phyloP scores from a whole-genome alignment of 495 filamentous ascomycete species.

The Halenospora varia region DNA sequence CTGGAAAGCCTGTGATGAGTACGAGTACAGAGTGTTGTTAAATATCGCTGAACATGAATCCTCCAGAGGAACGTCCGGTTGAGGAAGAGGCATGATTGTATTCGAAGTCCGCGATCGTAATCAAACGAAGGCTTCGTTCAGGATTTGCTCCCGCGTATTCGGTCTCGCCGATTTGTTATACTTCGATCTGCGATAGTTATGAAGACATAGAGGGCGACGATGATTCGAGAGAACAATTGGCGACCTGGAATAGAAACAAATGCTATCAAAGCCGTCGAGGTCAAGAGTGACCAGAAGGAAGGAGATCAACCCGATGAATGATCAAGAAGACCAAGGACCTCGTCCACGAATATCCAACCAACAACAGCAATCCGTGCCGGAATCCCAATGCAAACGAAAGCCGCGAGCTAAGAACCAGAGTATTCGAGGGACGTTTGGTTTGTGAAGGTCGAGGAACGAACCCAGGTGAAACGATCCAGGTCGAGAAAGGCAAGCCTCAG shows the following conservation, averaged over 20 bases:
- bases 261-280: neutral
- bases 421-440: neutral
- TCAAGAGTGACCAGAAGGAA: neutral
- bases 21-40: constrained; percentile 83
- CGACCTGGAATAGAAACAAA: neutral
- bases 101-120: neutral
- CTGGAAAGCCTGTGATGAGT: constrained; percentile 70
- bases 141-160: neutral
- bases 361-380: neutral
- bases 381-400: neutral
- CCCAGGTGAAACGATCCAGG: neutral
- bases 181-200: neutral
- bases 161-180: neutral
- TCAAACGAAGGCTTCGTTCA: neutral
- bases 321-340: neutral
- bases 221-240: neutral
- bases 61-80: constrained; percentile 60
- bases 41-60: constrained; percentile 80
- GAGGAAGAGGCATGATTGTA: constrained; percentile 54
- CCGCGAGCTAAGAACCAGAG: neutral
- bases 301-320: neutral
- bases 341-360: neutral
- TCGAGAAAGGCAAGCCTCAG: neutral
- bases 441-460: neutral
- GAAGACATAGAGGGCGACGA: neutral